Evolutionary conservation across 176 grass and related monocot genomes (phyloP).

Genomic region (Echinochloa phyllopogon): DNA sequence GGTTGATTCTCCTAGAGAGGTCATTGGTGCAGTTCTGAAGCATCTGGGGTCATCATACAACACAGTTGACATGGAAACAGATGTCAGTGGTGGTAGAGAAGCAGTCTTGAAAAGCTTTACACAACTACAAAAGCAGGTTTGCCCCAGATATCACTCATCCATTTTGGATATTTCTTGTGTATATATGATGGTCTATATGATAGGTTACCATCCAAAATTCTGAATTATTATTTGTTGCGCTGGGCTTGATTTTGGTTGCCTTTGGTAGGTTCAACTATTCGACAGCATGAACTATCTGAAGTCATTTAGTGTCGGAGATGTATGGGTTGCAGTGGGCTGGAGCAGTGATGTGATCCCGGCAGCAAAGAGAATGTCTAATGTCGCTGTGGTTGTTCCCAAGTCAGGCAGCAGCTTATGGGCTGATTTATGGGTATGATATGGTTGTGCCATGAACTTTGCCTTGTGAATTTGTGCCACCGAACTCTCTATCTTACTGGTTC

Average conservation of each 20-base stretch:
- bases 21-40: constrained; percentile 91
- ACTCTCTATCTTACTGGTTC: constrained; percentile 9
- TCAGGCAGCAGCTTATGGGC: constrained; percentile 93
- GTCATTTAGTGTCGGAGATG: constrained; percentile 85
- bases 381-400: constrained; percentile 83
- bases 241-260: not conserved
- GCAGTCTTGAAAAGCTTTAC: constrained; percentile 64
- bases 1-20: constrained; percentile 89
- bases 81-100: constrained; percentile 77
- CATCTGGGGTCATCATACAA: constrained; percentile 88
- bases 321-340: constrained; percentile 96
- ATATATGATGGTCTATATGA: not conserved
- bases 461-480: not conserved
- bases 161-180: not conserved
- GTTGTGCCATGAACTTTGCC: not conserved
- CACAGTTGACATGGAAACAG: constrained; percentile 65
- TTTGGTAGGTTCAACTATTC: constrained; percentile 74
- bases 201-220: not conserved
- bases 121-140: constrained; percentile 78
- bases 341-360: constrained; percentile 83
- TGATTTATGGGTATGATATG: constrained; percentile 75
- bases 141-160: not conserved
- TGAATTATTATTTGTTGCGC: not conserved
- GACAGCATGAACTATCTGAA: constrained; percentile 90
- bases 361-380: constrained; percentile 87